Base-by-base conservation (phyloP, 1,284 basidiomycete species). In the Ceratobasidium sp. region DNA sequence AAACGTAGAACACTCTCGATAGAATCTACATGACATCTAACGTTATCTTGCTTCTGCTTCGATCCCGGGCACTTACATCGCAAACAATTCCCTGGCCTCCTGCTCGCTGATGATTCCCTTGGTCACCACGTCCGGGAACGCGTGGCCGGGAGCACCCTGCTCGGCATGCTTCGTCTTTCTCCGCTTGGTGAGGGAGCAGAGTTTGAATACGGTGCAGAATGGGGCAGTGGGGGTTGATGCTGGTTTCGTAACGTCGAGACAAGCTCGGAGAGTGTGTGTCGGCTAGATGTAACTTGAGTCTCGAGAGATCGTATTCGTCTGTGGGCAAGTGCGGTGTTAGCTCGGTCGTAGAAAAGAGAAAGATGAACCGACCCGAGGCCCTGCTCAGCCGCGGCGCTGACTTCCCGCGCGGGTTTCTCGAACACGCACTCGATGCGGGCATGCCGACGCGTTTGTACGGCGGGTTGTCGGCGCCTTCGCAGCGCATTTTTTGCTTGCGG, bases 261-360 rank as follows among this genome's bases (percentile, higher is more conserved):
- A 77, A 97, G 88, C 82, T 97, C 95, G 62, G 90, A 84, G n/a
- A 97, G 86, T 0, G 89, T 91, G 76, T 86, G 90, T 80, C 94
- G 92, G 71, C 96, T 95, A 19, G 88, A 86, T 44, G 90, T 88
- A 77, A 96, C 95, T 83, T 95, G 94, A 29, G 88, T 81, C 83
- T 97, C 95, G 74, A 97, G 89, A 81, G 90, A 92, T 80, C 93
- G 90, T 79, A 97, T 94, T 70, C 95, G 94, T 82, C 95, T 97
- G 82, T 5, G 69, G 34, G 19, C 76, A 52, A 68, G 56, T 25
- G 49, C 51, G n/a, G 9, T 22, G 17, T 49, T 4, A 67, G 54
- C 15, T n/a, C 46, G 67, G 51, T 37, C 57, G 44, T 51, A 71
- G 56, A 22, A 43, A 22, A 44, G 7, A 66, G 61, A 40, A 40